These are phyloP conservation scores for Phytophthora pistaciae DNA, from an alignment of 352 stramenopile species.

Conservation along the genomic window DNA sequence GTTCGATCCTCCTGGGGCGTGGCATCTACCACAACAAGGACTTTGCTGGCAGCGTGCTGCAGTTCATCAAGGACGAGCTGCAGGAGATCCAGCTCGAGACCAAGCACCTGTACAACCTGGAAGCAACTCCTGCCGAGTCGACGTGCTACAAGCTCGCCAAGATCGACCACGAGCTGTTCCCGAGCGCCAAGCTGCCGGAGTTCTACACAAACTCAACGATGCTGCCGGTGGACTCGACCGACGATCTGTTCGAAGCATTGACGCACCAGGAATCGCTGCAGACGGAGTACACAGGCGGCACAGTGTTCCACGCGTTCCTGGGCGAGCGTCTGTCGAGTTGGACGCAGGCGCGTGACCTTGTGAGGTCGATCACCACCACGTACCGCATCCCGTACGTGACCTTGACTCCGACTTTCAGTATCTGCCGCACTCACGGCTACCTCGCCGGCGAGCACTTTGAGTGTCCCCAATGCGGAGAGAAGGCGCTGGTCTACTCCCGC, in stretches of 20 bases:
- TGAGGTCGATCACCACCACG: slow-evolving; percentile 32
- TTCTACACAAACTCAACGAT: slow-evolving; percentile 48
- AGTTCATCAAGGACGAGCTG: slow-evolving; percentile 42
- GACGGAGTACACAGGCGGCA: slow-evolving; percentile 41
- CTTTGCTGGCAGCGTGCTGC: slow-evolving; percentile 33
- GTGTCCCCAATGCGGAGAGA: slow-evolving; percentile 40
- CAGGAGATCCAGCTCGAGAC: slow-evolving; percentile 41
- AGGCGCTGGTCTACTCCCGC: slow-evolving; percentile 36
- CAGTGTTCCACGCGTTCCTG: slow-evolving; percentile 41
- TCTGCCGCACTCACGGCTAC: slow-evolving; percentile 40
- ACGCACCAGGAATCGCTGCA: slow-evolving; percentile 41
- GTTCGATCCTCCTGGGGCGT: slow-evolving; percentile 32
- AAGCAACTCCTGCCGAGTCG: slow-evolving; percentile 42
- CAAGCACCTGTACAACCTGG: slow-evolving; percentile 42
- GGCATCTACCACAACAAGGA: slow-evolving; percentile 44
- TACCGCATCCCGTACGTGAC: slow-evolving; percentile 44
- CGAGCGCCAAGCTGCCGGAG: slow-evolving; percentile 26
- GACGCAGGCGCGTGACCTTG: slow-evolving; percentile 39
- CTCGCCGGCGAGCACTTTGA: slow-evolving; percentile 35
- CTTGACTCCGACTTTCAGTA: slow-evolving; percentile 38
- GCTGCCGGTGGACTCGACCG: slow-evolving; percentile 39
- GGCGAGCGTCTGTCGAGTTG: slow-evolving; percentile 41
- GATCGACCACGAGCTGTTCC: slow-evolving; percentile 39
- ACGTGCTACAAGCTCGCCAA: slow-evolving; percentile 43
- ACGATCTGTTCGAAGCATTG: slow-evolving; percentile 39